Evolutionary conservation across 177 flowering plant genomes (phyloP).

Genomic region (Tripterygium wilfordii): DNA sequence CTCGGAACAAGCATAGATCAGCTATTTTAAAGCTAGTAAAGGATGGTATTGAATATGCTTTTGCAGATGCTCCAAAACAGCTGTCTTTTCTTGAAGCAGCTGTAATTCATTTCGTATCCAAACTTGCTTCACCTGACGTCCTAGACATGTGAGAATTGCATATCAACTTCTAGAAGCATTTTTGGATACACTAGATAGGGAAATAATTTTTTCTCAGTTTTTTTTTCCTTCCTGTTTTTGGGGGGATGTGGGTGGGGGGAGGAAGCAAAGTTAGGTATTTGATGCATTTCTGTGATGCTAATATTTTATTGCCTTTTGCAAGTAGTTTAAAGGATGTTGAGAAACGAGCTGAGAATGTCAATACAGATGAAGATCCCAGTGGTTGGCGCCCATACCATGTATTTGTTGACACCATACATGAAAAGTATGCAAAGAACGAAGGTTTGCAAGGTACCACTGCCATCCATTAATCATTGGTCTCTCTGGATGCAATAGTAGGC

Average conservation of each 20-base stretch:
- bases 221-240: no score
- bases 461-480: not conserved
- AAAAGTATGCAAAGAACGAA: conserved; percentile 82
- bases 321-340: conserved; percentile 72
- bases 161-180: no score
- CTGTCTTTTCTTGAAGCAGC: conserved; percentile 74
- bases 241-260: no score
- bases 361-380: conserved; percentile 96
- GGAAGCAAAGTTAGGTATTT: no score
- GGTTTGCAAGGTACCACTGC: conserved; percentile 50
- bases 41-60: conserved; percentile 77
- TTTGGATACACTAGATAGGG: no score
- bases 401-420: conserved; percentile 68
- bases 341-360: conserved; percentile 57
- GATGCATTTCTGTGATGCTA: no score
- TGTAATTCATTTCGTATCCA: conserved; percentile 73
- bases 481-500: no score
- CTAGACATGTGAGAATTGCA: conserved; percentile 64
- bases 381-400: conserved; percentile 90
- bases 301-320: conserved; percentile 10
- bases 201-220: no score
- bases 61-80: conserved; percentile 68
- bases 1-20: conserved; percentile 71
- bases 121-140: conserved; percentile 70
- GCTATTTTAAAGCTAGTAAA: conserved; percentile 70